phyloP scores from a whole-genome alignment of 2,329 filamentous ascomycete genomes.

The Huntiella omanensis region DNA sequence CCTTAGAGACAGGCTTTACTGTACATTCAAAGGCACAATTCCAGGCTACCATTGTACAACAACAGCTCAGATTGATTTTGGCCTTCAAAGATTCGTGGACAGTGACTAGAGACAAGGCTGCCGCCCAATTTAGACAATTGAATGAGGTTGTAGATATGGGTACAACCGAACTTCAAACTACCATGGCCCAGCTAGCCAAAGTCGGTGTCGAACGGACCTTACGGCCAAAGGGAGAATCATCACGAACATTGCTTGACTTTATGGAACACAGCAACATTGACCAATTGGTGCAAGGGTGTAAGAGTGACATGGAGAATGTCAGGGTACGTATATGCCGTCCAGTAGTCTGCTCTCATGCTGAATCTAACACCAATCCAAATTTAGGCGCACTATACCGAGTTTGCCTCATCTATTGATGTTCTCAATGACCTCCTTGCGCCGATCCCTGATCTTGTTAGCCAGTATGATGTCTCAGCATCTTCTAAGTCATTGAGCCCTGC shows the following conservation, averaged over 20 bases:
- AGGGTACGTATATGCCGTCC: conserved; percentile 28
- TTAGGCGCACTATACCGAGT: conserved; percentile 37
- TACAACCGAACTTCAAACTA: conserved; percentile 43
- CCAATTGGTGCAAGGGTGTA: conserved; percentile 44
- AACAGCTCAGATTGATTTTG: conserved; percentile 33
- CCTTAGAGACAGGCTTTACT: conserved; percentile 62
- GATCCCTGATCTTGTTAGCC: conserved; percentile 19
- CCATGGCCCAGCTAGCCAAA: conserved; percentile 43
- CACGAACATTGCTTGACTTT: conserved; percentile 53
- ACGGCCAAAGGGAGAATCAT: conserved; percentile 36
- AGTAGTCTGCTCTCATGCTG: too few relatives aligned
- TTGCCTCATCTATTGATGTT: conserved; percentile 57
- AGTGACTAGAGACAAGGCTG: conserved; percentile 36
- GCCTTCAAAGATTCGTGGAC: conserved; percentile 33
- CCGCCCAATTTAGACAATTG: conserved; percentile 40
- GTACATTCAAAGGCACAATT: conserved; percentile 53
- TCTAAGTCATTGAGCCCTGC: conserved; percentile 17
- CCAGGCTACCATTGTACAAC: conserved; percentile 39
- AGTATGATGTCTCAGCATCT: conserved; percentile 10
- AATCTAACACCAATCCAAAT: too few relatives aligned
- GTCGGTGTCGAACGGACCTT: conserved; percentile 47
- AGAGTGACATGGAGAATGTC: conserved; percentile 50
- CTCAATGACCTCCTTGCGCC: conserved; percentile 45
- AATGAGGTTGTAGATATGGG: conserved; percentile 47
- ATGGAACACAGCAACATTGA: conserved; percentile 55